phyloP scores from a whole-genome alignment of 2,329 filamentous ascomycete genomes.

The Alternaria sp. region DNA sequence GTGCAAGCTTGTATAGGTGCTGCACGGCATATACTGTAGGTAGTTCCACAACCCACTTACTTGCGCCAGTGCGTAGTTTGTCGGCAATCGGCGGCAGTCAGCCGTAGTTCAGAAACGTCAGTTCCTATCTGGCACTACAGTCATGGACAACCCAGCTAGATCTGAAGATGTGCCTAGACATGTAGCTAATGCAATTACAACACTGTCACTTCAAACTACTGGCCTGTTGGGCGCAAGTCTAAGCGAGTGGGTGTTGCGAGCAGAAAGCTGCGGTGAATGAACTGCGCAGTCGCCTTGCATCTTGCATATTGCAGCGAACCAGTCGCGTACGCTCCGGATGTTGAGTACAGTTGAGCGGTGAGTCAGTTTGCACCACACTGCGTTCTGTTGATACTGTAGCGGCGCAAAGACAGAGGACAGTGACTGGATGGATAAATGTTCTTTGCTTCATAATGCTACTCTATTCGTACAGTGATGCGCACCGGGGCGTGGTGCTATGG shows the following conservation, averaged over 20 bases:
- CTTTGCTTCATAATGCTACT: slow-evolving; percentile 6
- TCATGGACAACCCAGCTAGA: not conserved
- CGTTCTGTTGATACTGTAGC: not conserved
- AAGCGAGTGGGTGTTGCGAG: slow-evolving; percentile 12
- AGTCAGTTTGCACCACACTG: slow-evolving; percentile 13
- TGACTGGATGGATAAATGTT: not conserved
- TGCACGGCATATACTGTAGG: slow-evolving; percentile 1
- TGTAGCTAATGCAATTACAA: slow-evolving; percentile 4
- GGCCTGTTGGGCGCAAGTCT: not conserved
- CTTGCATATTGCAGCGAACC: slow-evolving; percentile 11
- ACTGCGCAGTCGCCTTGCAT: slow-evolving; percentile 17
- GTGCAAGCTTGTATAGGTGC: slow-evolving; percentile 15
- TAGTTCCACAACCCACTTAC: slow-evolving; percentile 7
- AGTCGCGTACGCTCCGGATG: slow-evolving; percentile 11
- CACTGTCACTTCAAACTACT: not conserved
- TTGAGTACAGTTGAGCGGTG: slow-evolving; percentile 19
- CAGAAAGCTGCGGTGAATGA: slow-evolving; percentile 4
- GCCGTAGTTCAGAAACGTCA: slow-evolving; percentile 5
- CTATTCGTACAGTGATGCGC: slow-evolving; percentile 11
- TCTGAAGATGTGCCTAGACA: not conserved
- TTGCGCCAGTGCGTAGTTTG: slow-evolving; percentile 8
- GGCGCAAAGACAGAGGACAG: not conserved
- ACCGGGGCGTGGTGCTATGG: not conserved
- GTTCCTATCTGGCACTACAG: not conserved
- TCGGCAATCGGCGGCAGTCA: slow-evolving; percentile 11